These are phyloP conservation scores for Flaveria robusta DNA, from an alignment of 129 eudicot species.

Conservation along the genomic window DNA sequence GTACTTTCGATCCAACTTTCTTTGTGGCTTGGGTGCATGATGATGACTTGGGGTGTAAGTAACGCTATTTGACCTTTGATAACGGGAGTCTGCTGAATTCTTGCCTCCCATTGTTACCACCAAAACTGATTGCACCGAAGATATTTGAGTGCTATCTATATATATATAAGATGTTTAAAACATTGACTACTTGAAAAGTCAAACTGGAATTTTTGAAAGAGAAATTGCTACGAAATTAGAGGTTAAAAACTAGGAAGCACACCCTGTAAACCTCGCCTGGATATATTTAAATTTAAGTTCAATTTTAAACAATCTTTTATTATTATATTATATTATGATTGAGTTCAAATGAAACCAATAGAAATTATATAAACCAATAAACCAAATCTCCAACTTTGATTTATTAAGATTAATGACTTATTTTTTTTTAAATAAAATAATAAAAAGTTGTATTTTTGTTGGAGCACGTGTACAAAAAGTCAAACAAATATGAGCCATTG, in stretches of 20 bases:
- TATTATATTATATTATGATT: too few relatives aligned
- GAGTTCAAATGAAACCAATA: too few relatives aligned
- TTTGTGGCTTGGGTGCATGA: conserved; percentile 34
- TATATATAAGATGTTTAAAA: neutral
- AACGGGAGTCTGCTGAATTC: conserved; percentile 5
- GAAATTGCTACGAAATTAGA: conserved; percentile 25
- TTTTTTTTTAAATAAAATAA: too few relatives aligned
- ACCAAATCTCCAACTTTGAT: too few relatives aligned
- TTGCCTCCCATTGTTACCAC: conserved; percentile 29
- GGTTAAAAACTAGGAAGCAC: conserved; percentile 1
- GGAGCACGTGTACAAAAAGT: too few relatives aligned
- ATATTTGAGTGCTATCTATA: neutral
- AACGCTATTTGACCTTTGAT: neutral
- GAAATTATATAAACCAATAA: too few relatives aligned
- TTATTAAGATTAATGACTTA: too few relatives aligned
- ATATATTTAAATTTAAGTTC: neutral
- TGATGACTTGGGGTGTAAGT: conserved; percentile 41
- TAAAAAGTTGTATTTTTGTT: too few relatives aligned
- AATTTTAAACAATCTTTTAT: neutral
- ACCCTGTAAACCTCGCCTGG: conserved; percentile 1
- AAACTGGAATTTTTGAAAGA: neutral
- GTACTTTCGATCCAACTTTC: conserved; percentile 44
- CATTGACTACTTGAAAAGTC: neutral
- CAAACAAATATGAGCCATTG: too few relatives aligned
- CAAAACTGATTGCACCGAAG: neutral